Evolutionary conservation across 768 basidiomycete species (phyloP).

Genomic region (Cystobasidium onofrii): DNA sequence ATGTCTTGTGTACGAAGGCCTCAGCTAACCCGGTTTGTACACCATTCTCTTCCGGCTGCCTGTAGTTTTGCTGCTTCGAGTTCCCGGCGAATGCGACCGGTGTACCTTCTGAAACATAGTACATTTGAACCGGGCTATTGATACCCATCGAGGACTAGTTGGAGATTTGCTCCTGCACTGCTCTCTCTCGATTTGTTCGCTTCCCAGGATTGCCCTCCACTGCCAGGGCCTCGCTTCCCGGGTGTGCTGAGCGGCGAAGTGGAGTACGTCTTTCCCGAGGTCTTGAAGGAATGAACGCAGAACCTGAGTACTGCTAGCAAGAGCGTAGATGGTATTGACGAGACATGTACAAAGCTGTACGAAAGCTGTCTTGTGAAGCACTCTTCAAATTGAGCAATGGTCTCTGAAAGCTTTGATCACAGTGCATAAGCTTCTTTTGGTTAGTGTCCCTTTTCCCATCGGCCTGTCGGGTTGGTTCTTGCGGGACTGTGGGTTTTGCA

Average conservation of each 20-base stretch:
- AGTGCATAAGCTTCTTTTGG: no score
- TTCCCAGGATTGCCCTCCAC: no score
- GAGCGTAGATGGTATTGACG: no score
- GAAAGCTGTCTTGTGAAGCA: no score
- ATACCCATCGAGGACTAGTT: not conserved
- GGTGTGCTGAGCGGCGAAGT: no score
- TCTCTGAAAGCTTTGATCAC: no score
- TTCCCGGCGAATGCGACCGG: not conserved
- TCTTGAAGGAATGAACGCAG: no score
- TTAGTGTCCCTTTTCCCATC: not conserved
- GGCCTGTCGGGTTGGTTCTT: not conserved
- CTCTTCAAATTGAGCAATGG: no score
- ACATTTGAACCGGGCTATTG: not conserved
- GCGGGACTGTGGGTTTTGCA: not conserved
- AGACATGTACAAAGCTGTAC: no score
- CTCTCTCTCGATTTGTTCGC: not conserved
- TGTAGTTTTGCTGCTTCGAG: not conserved
- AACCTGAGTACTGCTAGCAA: no score
- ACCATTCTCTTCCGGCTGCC: not conserved
- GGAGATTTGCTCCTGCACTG: not conserved
- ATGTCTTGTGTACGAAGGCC: not conserved
- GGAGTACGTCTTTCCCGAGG: no score
- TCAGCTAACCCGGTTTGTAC: not conserved
- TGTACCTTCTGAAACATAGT: not conserved
- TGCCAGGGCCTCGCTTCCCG: no score